Conservation (phyloP, 768 basidiomycete species). For the Suillus bovinus region DNA sequence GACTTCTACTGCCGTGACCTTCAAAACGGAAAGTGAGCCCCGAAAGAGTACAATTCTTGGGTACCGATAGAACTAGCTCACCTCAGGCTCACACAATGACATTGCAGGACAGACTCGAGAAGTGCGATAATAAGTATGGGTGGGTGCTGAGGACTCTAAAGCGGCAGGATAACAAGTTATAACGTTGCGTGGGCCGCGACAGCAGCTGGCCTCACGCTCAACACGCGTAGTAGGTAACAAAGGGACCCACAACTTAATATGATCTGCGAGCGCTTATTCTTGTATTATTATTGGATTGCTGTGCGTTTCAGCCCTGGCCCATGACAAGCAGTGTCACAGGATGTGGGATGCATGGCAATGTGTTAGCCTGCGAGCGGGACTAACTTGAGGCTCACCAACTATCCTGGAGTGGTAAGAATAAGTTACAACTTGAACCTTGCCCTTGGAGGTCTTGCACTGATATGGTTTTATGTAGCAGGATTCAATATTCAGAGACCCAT, state of each 20-base stretch:
- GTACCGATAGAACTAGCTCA: neutral
- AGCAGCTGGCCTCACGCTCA: neutral
- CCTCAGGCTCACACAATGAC: neutral
- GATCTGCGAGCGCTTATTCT: neutral
- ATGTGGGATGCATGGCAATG: neutral
- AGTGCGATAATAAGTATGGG: neutral
- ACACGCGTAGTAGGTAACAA: neutral
- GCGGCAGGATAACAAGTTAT: neutral
- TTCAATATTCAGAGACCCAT: too few relatives aligned
- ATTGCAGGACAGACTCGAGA: neutral
- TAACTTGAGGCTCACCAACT: neutral
- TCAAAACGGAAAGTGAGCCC: neutral
- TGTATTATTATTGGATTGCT: neutral
- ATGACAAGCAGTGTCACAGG: neutral
- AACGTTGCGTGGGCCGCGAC: neutral
- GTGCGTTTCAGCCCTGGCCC: neutral
- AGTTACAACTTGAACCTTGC: neutral
- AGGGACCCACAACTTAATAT: slow-evolving; percentile 1
- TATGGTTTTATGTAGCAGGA: too few relatives aligned
- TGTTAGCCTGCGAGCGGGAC: neutral
- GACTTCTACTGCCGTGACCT: slow-evolving; percentile 8
- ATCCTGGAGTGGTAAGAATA: neutral
- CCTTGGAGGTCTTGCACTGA: neutral
- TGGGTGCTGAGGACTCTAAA: neutral
- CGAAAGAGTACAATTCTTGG: neutral